phyloP scores from a whole-genome alignment of 768 basidiomycete species.

The Gloeostereum incarnatum region DNA sequence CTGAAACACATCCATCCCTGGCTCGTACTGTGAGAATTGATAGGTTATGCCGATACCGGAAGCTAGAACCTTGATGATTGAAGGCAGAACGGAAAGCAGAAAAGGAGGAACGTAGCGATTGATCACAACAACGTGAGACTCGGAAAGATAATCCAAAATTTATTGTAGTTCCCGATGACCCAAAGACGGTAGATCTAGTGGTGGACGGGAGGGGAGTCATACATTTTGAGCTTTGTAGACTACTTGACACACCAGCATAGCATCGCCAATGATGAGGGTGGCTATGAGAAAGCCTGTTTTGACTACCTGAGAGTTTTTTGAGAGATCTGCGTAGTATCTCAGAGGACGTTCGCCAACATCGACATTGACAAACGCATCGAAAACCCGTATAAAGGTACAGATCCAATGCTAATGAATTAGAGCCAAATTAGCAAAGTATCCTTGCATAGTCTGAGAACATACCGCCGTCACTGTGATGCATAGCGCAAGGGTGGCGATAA shows the following conservation, averaged over 20 bases:
- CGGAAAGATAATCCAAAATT: slow-evolving; percentile 7
- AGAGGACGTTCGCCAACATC: slow-evolving; percentile 5
- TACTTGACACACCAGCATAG: slow-evolving; percentile 9
- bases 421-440: background rate
- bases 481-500: slow-evolving; percentile 1
- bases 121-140: slow-evolving; percentile 4
- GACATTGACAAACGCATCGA: slow-evolving; percentile 9
- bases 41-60: slow-evolving; percentile 8
- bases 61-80: slow-evolving; percentile 4
- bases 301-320: slow-evolving; percentile 7
- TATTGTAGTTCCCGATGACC: slow-evolving; percentile 11
- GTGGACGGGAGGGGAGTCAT: slow-evolving; percentile 9
- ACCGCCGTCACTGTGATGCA: slow-evolving; percentile 1
- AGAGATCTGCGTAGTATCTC: slow-evolving; percentile 7
- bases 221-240: background rate
- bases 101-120: slow-evolving; percentile 3
- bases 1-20: slow-evolving; percentile 6
- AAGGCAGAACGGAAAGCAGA: background rate
- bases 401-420: slow-evolving; percentile 9
- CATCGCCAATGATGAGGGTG: slow-evolving; percentile 7
- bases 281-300: slow-evolving; percentile 8
- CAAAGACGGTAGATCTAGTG: slow-evolving; percentile 31
- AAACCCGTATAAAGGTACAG: slow-evolving; percentile 8
- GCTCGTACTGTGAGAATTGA: slow-evolving; percentile 6
- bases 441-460: background rate